Conservation (phyloP, 1,284 basidiomycete species). For the Vanrija sp. region DNA sequence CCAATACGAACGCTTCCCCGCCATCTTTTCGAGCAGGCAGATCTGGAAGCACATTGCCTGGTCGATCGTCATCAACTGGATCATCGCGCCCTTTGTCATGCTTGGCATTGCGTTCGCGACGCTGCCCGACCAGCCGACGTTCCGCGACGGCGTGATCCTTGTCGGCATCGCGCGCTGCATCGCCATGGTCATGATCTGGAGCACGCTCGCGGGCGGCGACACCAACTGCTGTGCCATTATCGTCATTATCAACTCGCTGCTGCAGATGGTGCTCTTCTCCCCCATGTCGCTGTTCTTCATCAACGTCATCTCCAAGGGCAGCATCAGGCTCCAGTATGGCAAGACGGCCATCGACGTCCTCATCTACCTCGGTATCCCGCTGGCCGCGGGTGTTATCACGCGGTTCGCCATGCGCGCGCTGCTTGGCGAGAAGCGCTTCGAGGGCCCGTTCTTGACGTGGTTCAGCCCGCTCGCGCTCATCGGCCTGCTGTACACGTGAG, state of each 20-base stretch:
- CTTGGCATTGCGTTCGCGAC: slow-evolving; percentile 78
- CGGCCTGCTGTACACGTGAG: slow-evolving; percentile 59
- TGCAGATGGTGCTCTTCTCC: slow-evolving; percentile 74
- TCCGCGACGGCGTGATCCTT: slow-evolving; percentile 57
- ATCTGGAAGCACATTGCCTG: slow-evolving; percentile 70
- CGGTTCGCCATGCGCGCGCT: slow-evolving; percentile 57
- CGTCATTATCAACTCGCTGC: slow-evolving; percentile 57
- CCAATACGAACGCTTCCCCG: slow-evolving; percentile 67
- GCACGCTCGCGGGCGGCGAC: slow-evolving; percentile 70
- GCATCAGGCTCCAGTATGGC: slow-evolving; percentile 61
- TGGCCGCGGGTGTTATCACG: slow-evolving; percentile 65
- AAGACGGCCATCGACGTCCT: slow-evolving; percentile 67
- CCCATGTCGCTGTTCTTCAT: slow-evolving; percentile 73
- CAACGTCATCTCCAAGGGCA: slow-evolving; percentile 60
- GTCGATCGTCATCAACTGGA: slow-evolving; percentile 75
- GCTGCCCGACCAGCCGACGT: slow-evolving; percentile 65
- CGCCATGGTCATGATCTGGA: slow-evolving; percentile 84
- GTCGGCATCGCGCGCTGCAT: slow-evolving; percentile 58
- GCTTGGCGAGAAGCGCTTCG: slow-evolving; percentile 55
- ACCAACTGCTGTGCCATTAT: slow-evolving; percentile 69
- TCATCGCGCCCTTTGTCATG: slow-evolving; percentile 76
- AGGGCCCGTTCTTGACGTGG: slow-evolving; percentile 60
- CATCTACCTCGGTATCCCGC: slow-evolving; percentile 69
- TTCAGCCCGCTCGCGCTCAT: slow-evolving; percentile 70
- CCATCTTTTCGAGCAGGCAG: slow-evolving; percentile 56